Evolutionary conservation across 106 monocot species (phyloP).

Genomic region (Xerophyta viscosa): DNA sequence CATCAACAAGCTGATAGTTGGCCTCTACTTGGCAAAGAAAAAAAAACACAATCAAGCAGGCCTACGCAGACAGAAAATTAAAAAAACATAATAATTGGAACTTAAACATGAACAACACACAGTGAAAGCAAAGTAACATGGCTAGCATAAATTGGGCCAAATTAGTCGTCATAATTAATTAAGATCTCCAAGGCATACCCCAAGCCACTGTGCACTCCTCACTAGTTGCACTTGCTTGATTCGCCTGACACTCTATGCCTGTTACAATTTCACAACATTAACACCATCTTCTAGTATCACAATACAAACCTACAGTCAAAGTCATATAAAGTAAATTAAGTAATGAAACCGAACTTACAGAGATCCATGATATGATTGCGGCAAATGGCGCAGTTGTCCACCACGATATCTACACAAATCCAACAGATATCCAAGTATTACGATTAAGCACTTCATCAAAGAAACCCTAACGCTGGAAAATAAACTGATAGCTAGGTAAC

Average conservation of each 20-base stretch:
- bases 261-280: background rate
- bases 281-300: background rate
- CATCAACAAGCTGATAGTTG: too few species aligned
- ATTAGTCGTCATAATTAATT: too few species aligned
- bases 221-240: conserved; percentile 76
- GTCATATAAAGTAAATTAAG: conserved; percentile 1
- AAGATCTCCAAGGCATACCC: conserved; percentile 36
- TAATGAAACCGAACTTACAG: conserved; percentile 30
- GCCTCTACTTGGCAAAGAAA: too few species aligned
- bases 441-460: too few species aligned
- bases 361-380: conserved; percentile 97
- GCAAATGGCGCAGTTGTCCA: conserved; percentile 88
- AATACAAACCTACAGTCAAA: background rate
- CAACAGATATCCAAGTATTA: background rate
- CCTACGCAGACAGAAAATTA: too few species aligned
- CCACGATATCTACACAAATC: conserved; percentile 37
- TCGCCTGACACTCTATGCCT: conserved; percentile 93
- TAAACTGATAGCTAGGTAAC: background rate
- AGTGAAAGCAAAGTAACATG: too few species aligned
- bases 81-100: too few species aligned
- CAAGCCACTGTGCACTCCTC: conserved; percentile 94
- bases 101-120: too few species aligned
- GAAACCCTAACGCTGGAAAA: background rate
- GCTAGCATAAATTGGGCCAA: too few species aligned
- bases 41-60: too few species aligned